These are phyloP conservation scores for Colletotrichum sp. DNA, from an alignment of 2,329 filamentous ascomycete species.

Conservation along the genomic window DNA sequence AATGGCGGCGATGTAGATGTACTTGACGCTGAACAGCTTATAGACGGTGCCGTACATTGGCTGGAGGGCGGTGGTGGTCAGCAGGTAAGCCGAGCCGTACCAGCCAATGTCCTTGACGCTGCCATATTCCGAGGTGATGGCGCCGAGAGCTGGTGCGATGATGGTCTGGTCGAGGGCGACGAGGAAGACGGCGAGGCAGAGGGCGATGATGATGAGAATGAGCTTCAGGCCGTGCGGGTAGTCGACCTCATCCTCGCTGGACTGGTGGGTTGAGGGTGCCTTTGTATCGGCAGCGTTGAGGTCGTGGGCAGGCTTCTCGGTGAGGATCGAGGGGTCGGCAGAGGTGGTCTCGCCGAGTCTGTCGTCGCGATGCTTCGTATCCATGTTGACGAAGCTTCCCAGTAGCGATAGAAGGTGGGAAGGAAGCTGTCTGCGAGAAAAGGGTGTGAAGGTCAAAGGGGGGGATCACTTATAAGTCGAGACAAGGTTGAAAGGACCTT, in stretches of 20 bases:
- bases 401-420: not conserved
- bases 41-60: slow-evolving; percentile 56
- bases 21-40: slow-evolving; percentile 55
- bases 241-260: slow-evolving; percentile 21
- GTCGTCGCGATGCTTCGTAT: not conserved
- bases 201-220: slow-evolving; percentile 44
- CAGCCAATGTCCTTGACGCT: slow-evolving; percentile 56
- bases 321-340: not conserved
- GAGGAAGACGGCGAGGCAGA: slow-evolving; percentile 53
- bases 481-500: not conserved
- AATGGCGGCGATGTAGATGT: slow-evolving; percentile 45
- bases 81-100: slow-evolving; percentile 55
- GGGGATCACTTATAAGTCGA: not conserved
- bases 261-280: not conserved
- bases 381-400: not conserved
- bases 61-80: slow-evolving; percentile 54
- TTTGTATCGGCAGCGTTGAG: not conserved
- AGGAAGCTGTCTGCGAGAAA: not conserved
- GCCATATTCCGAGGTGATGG: slow-evolving; percentile 51
- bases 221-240: slow-evolving; percentile 47
- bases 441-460: not conserved
- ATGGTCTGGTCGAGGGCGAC: slow-evolving; percentile 56
- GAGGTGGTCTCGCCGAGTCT: not conserved
- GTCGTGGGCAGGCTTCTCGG: not conserved
- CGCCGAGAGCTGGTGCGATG: slow-evolving; percentile 56